A percentile compares a stretch with the other conserved stretches of the same genome.
phyloP scores from a whole-genome alignment of 2,329 filamentous ascomycete species.

The Colletotrichum brevisporum region DNA sequence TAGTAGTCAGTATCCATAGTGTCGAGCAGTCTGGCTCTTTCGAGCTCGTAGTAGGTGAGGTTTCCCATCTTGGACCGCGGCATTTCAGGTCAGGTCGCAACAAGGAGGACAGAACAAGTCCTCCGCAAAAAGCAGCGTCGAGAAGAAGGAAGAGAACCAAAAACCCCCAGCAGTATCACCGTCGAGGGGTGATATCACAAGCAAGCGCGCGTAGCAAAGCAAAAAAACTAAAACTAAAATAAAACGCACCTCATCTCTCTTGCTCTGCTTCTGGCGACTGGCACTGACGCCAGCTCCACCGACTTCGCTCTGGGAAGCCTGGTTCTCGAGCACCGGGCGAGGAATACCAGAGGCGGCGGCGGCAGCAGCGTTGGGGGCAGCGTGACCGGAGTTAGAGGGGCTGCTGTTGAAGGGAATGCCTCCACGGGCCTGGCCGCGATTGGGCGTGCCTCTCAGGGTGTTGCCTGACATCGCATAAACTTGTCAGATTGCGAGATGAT shows the following conservation, averaged over 20 bases:
- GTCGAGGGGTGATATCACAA: slow-evolving; percentile 30
- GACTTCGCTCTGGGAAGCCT: slow-evolving; percentile 69
- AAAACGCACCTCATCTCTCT: slow-evolving; percentile 92
- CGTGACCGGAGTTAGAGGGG: slow-evolving; percentile 50
- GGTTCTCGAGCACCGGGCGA: slow-evolving; percentile 77
- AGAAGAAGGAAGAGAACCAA: background rate
- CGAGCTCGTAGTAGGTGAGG: slow-evolving; percentile 41
- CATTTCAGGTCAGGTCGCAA: background rate
- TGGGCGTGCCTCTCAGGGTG: slow-evolving; percentile 80
- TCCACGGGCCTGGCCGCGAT: slow-evolving; percentile 70
- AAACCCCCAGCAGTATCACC: background rate
- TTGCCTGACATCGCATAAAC: slow-evolving; percentile 66
- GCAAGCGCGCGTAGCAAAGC: background rate
- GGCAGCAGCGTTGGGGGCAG: slow-evolving; percentile 19
- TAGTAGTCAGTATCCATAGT: slow-evolving; percentile 50
- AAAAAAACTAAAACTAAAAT: too few relatives aligned
- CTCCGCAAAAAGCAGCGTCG: background rate
- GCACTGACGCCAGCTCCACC: slow-evolving; percentile 83
- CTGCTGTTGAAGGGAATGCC: slow-evolving; percentile 73
- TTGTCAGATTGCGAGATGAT: slow-evolving; percentile 57
- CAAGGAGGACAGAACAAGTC: too few relatives aligned
- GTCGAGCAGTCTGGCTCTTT: slow-evolving; percentile 36
- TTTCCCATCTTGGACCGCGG: slow-evolving; percentile 19
- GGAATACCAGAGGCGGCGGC: slow-evolving; percentile 73
- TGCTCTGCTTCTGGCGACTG: slow-evolving; percentile 95